Evolutionary conservation across 257 asterid genomes (phyloP), one percentile per base, ranked within the genome.

Genomic region (Nicotiana knightiana): DNA sequence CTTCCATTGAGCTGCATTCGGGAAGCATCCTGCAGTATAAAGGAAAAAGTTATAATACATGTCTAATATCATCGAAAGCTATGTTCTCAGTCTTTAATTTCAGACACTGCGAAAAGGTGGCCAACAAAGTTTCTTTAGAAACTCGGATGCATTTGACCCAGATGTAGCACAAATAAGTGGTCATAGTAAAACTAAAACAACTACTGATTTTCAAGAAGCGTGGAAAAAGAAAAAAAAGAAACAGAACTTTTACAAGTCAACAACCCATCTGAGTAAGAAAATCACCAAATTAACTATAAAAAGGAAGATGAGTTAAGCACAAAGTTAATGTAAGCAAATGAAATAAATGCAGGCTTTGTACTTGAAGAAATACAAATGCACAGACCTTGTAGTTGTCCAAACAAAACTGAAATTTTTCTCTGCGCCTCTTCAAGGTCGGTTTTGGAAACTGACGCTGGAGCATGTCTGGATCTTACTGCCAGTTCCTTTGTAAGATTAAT

Each of bases 381-480:
- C 77, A 80, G 51, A 92, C 98, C 97, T 85, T 87, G 92, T 76
- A 86, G 79, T 80, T 84, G 83, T 57, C 88, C 75, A 76, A 75
- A 75, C 18, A 87, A 63, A 89, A 86, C 76, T 70, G 85, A 70
- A 76, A 88, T 86, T 32, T 90, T 64, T 84, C 79, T 86, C 78
- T 84, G 73, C 26, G 75, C 79, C 84, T 87, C 91, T 81, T 85
- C 91, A 82, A 75, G 57, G 82, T 85, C 81, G 85, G 83, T 87
- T 85, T 84, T 90, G 68, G 91, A 55, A 77, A 70, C 68, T 61
- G 90, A 82, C 18, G 89, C 85, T 81, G 80, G 77, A 24, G 91
- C 70, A 79, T 77, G 86, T 80, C 82, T 85, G 61, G 90, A 84
- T 77, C 88, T 58, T 55, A 83, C 82, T 32, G 83, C 26, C 81